These are phyloP conservation scores for Aureobasidium sp. DNA, from an alignment of 2,329 filamentous ascomycete genomes.

Conservation along the genomic window DNA sequence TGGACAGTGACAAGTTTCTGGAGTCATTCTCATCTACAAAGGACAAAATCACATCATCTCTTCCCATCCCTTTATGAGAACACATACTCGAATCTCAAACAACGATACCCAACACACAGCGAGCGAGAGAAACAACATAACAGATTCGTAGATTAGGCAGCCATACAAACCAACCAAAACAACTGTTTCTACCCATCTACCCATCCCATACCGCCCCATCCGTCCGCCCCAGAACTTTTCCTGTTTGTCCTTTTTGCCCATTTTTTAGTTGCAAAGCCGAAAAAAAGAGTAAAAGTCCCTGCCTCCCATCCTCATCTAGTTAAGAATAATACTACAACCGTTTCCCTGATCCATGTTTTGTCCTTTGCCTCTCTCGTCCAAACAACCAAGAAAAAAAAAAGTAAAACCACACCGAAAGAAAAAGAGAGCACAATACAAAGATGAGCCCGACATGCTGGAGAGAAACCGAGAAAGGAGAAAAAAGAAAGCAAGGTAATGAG, in stretches of 20 bases:
- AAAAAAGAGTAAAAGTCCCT: background rate
- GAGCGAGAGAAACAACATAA: too few species aligned
- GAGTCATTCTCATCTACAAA: too few species aligned
- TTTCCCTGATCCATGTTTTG: background rate
- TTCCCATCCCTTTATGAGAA: too few species aligned
- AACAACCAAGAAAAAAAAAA: background rate
- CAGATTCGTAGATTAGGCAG: too few species aligned
- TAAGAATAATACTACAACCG: background rate
- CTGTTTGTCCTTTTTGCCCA: background rate
- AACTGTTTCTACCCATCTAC: background rate
- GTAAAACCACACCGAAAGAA: background rate
- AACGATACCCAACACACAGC: background rate
- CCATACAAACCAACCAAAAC: background rate
- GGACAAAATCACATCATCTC: too few species aligned
- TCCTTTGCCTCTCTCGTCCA: background rate
- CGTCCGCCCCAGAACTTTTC: background rate
- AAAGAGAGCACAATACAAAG: background rate
- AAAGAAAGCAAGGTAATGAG: background rate
- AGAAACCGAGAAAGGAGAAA: background rate
- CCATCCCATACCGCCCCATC: background rate
- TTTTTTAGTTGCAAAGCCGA: background rate
- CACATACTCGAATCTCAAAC: background rate
- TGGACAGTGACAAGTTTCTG: too few species aligned
- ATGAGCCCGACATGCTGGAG: background rate
- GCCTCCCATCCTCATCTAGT: background rate